Evolutionary conservation across 176 grass and related monocot genomes (phyloP), one percentile per base, ranked within the genome.

Genomic region (Poa annua): DNA sequence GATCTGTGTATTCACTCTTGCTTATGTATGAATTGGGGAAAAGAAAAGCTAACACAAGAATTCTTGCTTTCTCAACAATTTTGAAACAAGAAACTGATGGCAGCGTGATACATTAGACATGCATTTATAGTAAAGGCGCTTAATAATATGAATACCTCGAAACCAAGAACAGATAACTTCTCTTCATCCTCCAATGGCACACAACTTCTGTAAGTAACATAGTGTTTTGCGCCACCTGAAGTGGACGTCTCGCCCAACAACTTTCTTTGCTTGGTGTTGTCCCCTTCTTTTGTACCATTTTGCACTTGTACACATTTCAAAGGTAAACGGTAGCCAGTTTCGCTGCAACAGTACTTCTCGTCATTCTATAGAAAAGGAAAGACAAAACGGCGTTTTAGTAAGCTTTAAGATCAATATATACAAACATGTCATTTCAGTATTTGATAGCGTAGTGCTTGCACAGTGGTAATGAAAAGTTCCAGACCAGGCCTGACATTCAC

Each of bases 191-290:
- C 89, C 66, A 92, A 78, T 33, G 96, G 93, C 16, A 84, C 73
- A 78, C 96, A 99, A 76, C 96, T 99, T 78, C 96, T 96, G 79
- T 92, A 96, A 75, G 87, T 99, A 59, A 86, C 90, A 72, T 96
- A 99, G 67, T 83, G 77, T 42, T 86, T 93, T 52, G 71, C 34
- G 71, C 20, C 77, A 75, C 41, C 48, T 52, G 73, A 38, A 50
- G 82, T 78, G 16, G 85, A 83, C 45, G 85, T 48, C 76, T 90
- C 85, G 52, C 86, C 89, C 88, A 98, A 81, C 78, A 95, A 70
- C 76, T 93, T 95, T 80, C 96, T 91, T 52, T 88, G 76, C 35
- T 79, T 92, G 65, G 66, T 86, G 21, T 55, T 95, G 60, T 55
- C 84, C 82, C 84, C 88, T 86, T 90, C 83, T 47, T 86, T 93